phyloP scores from a whole-genome alignment of 352 stramenopile genomes.

The Phytophthora constricta region DNA sequence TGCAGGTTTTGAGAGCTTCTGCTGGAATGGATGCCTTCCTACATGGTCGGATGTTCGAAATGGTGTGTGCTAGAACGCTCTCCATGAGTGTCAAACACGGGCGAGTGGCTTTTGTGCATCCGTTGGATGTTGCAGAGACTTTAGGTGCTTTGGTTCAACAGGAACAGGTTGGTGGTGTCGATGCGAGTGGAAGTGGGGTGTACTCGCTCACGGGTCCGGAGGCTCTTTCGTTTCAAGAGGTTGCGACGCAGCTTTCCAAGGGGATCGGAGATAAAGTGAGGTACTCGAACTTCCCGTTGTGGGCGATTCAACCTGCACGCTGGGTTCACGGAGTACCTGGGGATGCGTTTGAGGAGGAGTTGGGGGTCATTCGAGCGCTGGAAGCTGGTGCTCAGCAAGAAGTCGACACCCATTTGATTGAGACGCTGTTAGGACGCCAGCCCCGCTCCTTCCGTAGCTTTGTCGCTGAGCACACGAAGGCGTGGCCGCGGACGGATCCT shows the following conservation, averaged over 20 bases:
- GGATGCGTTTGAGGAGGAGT: conserved; percentile 63
- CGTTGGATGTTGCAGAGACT: conserved; percentile 61
- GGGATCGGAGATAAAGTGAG: conserved; percentile 51
- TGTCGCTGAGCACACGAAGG: conserved; percentile 46
- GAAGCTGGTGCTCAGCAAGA: conserved; percentile 49
- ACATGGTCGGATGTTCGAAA: conserved; percentile 53
- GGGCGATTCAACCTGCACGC: conserved; percentile 73
- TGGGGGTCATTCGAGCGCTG: conserved; percentile 52
- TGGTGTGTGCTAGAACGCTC: conserved; percentile 69
- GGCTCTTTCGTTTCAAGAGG: conserved; percentile 58
- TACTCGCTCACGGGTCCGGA: conserved; percentile 62
- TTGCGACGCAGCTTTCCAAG: conserved; percentile 49
- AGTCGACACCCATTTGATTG: conserved; percentile 39
- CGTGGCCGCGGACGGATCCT: conserved; percentile 44
- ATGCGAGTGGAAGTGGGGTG: conserved; percentile 21
- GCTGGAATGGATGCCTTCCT: conserved; percentile 72
- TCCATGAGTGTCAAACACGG: conserved; percentile 67
- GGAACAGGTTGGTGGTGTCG: conserved; percentile 1
- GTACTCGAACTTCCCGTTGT: conserved; percentile 75
- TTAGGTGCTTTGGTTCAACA: conserved; percentile 32
- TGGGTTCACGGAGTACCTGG: conserved; percentile 75
- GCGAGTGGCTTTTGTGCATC: conserved; percentile 68
- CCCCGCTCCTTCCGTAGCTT: conserved; percentile 55
- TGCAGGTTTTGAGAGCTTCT: conserved; percentile 47
- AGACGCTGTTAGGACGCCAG: conserved; percentile 44